Base-by-base conservation (phyloP, 495 filamentous ascomycete species). In the Penicillium steckii region DNA sequence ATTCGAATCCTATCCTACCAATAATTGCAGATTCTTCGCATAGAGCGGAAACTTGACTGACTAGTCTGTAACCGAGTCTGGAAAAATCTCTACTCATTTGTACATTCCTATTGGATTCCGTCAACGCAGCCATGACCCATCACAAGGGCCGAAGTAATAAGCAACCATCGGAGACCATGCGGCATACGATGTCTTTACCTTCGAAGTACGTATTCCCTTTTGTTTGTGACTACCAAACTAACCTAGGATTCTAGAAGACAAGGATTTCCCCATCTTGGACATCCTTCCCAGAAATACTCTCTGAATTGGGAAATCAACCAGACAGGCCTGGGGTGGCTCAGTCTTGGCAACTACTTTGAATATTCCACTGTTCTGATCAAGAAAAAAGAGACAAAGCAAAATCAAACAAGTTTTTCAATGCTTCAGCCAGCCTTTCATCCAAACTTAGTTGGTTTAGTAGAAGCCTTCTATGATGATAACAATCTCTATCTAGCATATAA, bases 231-330 rank as follows among this genome's bases (percentile, higher is more conserved):
- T 30, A 12, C n/a, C n/a, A n/a, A 35, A 35, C 2, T 35, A 35
- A 15, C 32, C 17, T 35, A 15, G 4, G 12, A 12, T 2, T 17
- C 32, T 35, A n/a, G n/a, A n/a, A 51, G 40, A 17, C 18, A 35
- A 43, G 26, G 48, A 7, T 35, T 52, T 13, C 30, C 49, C 9
- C 29, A 52, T 19, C 21, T 19, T 45, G 29, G 42, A 38, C 29
- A 52, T 26, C 42, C 30, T 6, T 37, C 21, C 15, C 19, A 52
- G 12, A 52, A 52, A 25, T 52, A 52, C 32, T 25, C 21, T 38
- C 25, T 52, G 7, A 52, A 52, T 40, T 52, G 26, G 38, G 9
- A 51, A 40, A 32, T 44, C 12, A 23, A 51, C n/a, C n/a, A 52
- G 32, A 30, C 21, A 9, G 49, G 42, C 7, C 33, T 8, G 8